Base-by-base conservation (phyloP, 306 rosid species). In the Prunus mume region DNA sequence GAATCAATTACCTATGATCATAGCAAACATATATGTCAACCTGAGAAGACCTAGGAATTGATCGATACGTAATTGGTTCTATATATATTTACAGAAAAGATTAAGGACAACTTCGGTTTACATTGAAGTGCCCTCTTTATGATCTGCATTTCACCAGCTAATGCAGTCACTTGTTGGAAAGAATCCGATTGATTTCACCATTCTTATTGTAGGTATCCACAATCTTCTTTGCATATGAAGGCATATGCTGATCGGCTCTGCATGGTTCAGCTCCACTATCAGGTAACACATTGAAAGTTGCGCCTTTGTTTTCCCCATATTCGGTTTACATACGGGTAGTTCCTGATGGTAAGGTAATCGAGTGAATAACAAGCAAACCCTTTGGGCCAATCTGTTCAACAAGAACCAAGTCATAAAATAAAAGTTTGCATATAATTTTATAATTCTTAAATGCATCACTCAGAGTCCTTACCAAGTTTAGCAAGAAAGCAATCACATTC, bases 311-410 rank as follows among this genome's bases (percentile, higher is more conserved):
- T 94, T 60, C 98, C 97, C 97, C 98, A 94, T 19, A 68, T 10
- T 10, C 98, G 90, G 74, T 88, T 89, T 66, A 90, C 81, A 7
- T 94, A 58, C 80, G 92, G 73, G 84, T 92, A 90, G 86, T 94
- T 94, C 76, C 98, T 86, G 71, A 94, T 94, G 78, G 98, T 94
- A 65, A 92, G 98, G 83, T 94, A 94, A 84, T 94, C 98, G 46
- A 92, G 97, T 28, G 98, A 95, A 79, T 92, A 95, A 17, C 97
- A 95, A 46, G 97, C 98, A 67, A 95, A 70, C 98, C 97, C 80
- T 88, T 94, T 19, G 97, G 97, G 71, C 98, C 98, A 78, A 95
- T 74, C 97, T 95, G 84, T 74, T 69, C 62, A 58, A 28, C 55
- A 68, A 50, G 74, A 72, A 27, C 25, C 84, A 68, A 76, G 54